Evolutionary conservation across 1,139 yeast species (phyloP).

Genomic region (Casaregolazyma lundiana): DNA sequence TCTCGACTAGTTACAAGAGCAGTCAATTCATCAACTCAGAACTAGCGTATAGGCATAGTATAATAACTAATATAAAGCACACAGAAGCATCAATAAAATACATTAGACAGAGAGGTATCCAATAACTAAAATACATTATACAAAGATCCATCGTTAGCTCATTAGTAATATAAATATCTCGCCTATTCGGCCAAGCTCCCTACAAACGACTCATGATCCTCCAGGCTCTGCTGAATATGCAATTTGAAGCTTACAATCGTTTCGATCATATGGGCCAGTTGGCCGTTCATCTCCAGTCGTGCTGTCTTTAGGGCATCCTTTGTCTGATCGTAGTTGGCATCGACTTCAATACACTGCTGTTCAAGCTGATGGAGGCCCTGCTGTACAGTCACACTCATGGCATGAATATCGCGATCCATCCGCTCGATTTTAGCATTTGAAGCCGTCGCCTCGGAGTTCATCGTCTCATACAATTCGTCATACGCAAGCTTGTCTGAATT

Average conservation of each 20-base stretch:
- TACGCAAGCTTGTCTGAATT: slow-evolving; percentile 50
- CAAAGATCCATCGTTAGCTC: slow-evolving; percentile 3
- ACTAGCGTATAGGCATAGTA: too few species aligned
- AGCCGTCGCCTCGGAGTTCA: slow-evolving; percentile 50
- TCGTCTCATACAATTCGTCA: slow-evolving; percentile 55
- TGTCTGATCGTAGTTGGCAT: slow-evolving; percentile 52
- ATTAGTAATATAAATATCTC: neutral
- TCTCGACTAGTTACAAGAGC: too few species aligned
- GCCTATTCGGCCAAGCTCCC: slow-evolving; percentile 4
- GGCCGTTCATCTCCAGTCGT: slow-evolving; percentile 47
- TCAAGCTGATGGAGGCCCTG: slow-evolving; percentile 55
- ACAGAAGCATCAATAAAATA: too few species aligned
- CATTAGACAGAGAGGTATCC: too few species aligned
- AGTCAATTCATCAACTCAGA: too few species aligned
- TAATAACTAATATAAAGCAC: too few species aligned
- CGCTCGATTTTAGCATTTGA: slow-evolving; percentile 63
- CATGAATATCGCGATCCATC: slow-evolving; percentile 56
- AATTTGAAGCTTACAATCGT: slow-evolving; percentile 60
- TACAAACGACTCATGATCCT: slow-evolving; percentile 46
- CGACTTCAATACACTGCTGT: slow-evolving; percentile 51
- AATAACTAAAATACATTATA: too few species aligned
- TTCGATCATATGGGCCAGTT: slow-evolving; percentile 54
- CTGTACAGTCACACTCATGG: slow-evolving; percentile 48
- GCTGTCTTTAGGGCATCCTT: slow-evolving; percentile 45
- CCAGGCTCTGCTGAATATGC: slow-evolving; percentile 55